A percentile compares a stretch with the other conserved stretches of the same genome.
Evolutionary conservation across 768 basidiomycete genomes (phyloP).

Genomic region (Exidia glandulosa): DNA sequence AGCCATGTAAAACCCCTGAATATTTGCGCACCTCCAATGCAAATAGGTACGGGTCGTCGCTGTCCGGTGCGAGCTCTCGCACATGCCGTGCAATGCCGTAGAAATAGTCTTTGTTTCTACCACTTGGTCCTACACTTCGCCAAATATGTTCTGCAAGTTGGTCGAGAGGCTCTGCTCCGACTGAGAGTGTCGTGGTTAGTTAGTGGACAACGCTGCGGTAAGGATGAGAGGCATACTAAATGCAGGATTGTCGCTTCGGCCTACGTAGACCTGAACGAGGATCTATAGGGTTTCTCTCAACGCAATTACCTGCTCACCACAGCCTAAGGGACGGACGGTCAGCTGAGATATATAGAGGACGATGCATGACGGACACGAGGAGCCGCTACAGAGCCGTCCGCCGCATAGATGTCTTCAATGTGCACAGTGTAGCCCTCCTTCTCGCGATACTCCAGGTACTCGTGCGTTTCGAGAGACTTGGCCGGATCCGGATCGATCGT

Average conservation of each 20-base stretch:
- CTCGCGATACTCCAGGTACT: constrained; percentile 61
- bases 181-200: constrained; percentile 26
- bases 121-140: constrained; percentile 73
- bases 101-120: constrained; percentile 87
- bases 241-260: constrained; percentile 75
- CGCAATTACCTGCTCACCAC: background rate
- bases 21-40: constrained; percentile 76
- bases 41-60: constrained; percentile 64
- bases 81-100: constrained; percentile 67
- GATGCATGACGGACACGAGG: background rate
- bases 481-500: constrained; percentile 58
- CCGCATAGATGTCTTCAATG: background rate
- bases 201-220: background rate
- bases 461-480: constrained; percentile 4
- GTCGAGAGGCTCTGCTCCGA: constrained; percentile 74
- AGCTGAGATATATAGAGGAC: background rate
- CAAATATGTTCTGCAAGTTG: constrained; percentile 59
- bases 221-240: constrained; percentile 48
- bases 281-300: background rate
- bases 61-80: constrained; percentile 59
- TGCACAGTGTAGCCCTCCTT: constrained; percentile 37
- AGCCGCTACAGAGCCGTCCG: background rate
- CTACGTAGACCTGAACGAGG: constrained; percentile 65
- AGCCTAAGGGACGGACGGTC: background rate
- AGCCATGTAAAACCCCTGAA: too few relatives aligned